Evolutionary conservation across 2,329 filamentous ascomycete species (phyloP).

Genomic region (Trichoderma brevicompactum): DNA sequence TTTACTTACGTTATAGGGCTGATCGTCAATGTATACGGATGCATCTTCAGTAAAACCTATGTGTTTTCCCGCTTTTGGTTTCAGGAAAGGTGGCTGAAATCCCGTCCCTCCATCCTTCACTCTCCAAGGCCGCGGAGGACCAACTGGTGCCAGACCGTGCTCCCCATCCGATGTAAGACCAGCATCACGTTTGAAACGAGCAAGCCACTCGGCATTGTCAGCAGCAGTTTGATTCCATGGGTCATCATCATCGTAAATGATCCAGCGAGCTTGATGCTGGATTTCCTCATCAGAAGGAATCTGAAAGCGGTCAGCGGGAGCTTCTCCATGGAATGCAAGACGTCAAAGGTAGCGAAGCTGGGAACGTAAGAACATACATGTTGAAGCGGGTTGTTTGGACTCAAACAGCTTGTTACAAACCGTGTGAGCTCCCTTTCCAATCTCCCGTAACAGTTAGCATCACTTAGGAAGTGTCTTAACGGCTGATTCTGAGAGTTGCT

Average conservation of each 20-base stretch:
- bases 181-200: conserved; percentile 17
- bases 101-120: conserved; percentile 15
- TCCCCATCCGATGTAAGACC: background rate
- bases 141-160: background rate
- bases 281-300: conserved; percentile 10
- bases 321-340: background rate
- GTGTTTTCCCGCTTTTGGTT: background rate
- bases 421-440: conserved; percentile 19
- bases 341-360: no score
- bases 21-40: conserved; percentile 4
- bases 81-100: background rate
- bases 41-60: background rate
- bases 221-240: conserved; percentile 26
- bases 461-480: conserved; percentile 15
- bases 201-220: conserved; percentile 22
- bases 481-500: background rate
- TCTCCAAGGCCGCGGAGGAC: conserved; percentile 8
- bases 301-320: background rate
- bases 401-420: conserved; percentile 18
- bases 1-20: conserved; percentile 2
- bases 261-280: conserved; percentile 21
- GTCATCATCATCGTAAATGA: conserved; percentile 20
- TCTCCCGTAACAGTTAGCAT: conserved; percentile 19
- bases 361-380: background rate
- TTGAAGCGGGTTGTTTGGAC: conserved; percentile 19